phyloP scores from a whole-genome alignment of 306 rosid species.

The Cucumis cinereus region DNA sequence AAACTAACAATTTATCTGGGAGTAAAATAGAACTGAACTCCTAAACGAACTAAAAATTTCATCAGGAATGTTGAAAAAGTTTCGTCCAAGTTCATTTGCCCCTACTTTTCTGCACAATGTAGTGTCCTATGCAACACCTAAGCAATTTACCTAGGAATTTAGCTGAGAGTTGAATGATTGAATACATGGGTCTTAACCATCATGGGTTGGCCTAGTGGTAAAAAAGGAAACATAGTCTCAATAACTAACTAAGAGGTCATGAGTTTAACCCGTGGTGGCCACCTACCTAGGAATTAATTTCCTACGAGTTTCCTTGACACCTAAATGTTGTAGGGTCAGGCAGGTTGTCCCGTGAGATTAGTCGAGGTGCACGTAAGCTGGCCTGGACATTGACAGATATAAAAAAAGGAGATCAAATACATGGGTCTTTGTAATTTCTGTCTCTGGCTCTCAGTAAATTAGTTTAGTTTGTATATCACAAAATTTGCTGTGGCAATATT shows the following conservation, averaged over 20 bases:
- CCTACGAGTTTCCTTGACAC: too few relatives aligned
- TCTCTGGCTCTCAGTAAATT: not conserved
- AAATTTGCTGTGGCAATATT: not conserved
- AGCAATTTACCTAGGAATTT: not conserved
- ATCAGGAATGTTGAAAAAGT: not conserved
- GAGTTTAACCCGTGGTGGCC: too few relatives aligned
- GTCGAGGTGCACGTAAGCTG: too few relatives aligned
- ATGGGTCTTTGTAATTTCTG: not conserved
- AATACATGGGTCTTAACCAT: too few relatives aligned
- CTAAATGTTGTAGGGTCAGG: too few relatives aligned
- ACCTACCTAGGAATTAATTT: too few relatives aligned
- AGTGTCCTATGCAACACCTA: not conserved
- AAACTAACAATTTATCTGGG: not conserved
- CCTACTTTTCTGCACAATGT: not conserved
- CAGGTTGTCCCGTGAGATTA: too few relatives aligned
- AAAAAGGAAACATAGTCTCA: too few relatives aligned
- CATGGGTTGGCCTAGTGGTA: too few relatives aligned
- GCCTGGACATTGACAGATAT: too few relatives aligned
- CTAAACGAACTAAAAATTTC: not conserved
- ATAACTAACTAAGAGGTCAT: too few relatives aligned
- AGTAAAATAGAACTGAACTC: not conserved
- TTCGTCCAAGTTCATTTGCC: not conserved
- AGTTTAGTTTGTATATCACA: not conserved
- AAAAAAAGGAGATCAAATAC: too few relatives aligned
- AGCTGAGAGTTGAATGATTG: not conserved